These are phyloP conservation scores for Paecilomyces dactylethromorphus DNA, from an alignment of 2,329 filamentous ascomycete species.

Conservation along the genomic window DNA sequence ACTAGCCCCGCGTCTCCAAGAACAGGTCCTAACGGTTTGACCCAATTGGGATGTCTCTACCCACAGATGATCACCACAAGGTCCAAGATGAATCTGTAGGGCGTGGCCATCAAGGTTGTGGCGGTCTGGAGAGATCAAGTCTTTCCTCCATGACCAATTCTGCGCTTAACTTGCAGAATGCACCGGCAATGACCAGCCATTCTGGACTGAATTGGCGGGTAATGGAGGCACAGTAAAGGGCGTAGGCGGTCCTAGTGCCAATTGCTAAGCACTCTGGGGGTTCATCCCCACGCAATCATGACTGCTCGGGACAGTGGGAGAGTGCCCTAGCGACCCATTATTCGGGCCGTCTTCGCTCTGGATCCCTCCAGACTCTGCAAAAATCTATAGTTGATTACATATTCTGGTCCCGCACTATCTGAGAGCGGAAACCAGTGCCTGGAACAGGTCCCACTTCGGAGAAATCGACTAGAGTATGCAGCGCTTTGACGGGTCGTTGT, in stretches of 20 bases:
- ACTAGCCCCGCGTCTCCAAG: background rate
- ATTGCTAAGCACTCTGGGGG: background rate
- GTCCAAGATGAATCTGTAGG: background rate
- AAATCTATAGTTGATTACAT: background rate
- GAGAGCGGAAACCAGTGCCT: background rate
- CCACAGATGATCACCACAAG: background rate
- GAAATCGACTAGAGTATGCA: background rate
- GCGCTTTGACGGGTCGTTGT: background rate
- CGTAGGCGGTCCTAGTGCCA: background rate
- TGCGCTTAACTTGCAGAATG: background rate
- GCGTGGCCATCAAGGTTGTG: background rate
- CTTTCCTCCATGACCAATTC: background rate
- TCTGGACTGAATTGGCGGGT: background rate
- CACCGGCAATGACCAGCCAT: background rate
- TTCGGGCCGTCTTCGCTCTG: background rate
- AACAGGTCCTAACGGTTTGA: background rate
- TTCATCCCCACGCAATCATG: background rate
- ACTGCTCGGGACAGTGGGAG: background rate
- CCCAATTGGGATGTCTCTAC: background rate
- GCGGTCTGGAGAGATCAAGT: background rate
- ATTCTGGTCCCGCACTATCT: background rate
- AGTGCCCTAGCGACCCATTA: background rate
- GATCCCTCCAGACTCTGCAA: background rate
- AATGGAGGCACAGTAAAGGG: background rate
- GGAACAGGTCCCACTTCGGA: background rate